Conservation (phyloP, 1,139 yeast genomes). For the Protomyces macrosporus region DNA sequence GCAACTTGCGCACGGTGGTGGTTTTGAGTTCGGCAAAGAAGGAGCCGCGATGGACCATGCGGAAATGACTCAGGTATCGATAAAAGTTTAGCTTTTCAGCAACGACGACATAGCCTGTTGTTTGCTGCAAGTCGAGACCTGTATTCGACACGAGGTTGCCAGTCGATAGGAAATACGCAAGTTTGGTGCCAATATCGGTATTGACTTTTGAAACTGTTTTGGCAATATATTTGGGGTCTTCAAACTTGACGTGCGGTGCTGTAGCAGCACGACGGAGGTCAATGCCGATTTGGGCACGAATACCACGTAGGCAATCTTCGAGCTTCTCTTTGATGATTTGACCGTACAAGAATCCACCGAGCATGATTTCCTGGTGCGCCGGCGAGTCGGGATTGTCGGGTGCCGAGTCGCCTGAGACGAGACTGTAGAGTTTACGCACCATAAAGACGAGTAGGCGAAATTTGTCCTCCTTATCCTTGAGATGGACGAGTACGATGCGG, state of each 20-base stretch:
- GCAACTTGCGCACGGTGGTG: constrained; percentile 89
- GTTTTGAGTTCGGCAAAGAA: constrained; percentile 97
- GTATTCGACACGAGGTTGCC: constrained; percentile 96
- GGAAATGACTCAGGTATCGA: constrained; percentile 91
- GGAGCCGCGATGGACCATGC: constrained; percentile 99
- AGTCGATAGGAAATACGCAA: constrained; percentile 90
- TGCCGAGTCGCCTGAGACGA: constrained; percentile 94
- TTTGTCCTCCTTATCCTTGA: constrained; percentile 67
- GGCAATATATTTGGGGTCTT: constrained; percentile 74
- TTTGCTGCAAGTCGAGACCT: constrained; percentile 96
- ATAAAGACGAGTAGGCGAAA: constrained; percentile 81
- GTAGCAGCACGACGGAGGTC: constrained; percentile 66
- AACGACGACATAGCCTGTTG: constrained; percentile 95
- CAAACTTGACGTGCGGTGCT: constrained; percentile 66
- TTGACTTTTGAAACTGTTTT: constrained; percentile 74
- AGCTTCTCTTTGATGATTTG: constrained; percentile 95
- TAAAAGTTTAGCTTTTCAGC: constrained; percentile 97
- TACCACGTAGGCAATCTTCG: constrained; percentile 78
- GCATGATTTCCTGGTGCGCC: constrained; percentile 92
- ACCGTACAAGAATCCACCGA: constrained; percentile 95
- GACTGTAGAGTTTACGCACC: constrained; percentile 89
- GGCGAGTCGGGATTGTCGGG: constrained; percentile 99
- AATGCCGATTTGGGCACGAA: constrained; percentile 67
- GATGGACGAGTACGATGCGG: constrained; percentile 84
- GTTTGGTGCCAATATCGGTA: constrained; percentile 89